phyloP scores from a whole-genome alignment of 2,329 filamentous ascomycete species.

The Geosmithia putterillii region DNA sequence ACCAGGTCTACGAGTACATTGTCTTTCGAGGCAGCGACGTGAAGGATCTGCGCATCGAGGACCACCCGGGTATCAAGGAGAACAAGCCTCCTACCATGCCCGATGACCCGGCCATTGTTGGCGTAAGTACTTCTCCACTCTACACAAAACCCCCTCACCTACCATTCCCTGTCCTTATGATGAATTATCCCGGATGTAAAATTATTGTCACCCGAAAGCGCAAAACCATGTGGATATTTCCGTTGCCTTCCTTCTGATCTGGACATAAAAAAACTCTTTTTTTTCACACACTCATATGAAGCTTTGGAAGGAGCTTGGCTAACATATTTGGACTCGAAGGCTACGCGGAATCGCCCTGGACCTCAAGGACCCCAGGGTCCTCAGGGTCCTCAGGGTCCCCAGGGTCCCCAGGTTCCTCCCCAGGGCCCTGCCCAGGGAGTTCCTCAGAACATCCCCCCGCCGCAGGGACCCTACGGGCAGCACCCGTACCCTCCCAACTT shows the following conservation, averaged over 20 bases:
- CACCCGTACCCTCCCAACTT: slow-evolving; percentile 32
- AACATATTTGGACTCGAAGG: slow-evolving; percentile 1
- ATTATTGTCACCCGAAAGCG: slow-evolving; percentile 68
- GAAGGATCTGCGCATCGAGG: slow-evolving; percentile 91
- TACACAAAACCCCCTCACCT: not conserved
- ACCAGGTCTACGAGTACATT: slow-evolving; percentile 95
- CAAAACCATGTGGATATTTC: slow-evolving; percentile 96
- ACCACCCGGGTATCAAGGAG: slow-evolving; percentile 62
- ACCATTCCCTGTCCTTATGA: slow-evolving; percentile 45
- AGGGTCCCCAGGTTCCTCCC: slow-evolving; percentile 19
- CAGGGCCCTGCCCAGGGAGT: slow-evolving; percentile 16
- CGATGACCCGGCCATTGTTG: slow-evolving; percentile 91
- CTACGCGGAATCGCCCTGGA: slow-evolving; percentile 21
- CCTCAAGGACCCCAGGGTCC: slow-evolving; percentile 9
- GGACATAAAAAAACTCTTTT: slow-evolving; percentile 4
- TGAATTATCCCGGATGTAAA: slow-evolving; percentile 99
- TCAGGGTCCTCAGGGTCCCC: slow-evolving; percentile 23
- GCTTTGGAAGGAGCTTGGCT: not conserved
- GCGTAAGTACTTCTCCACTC: slow-evolving; percentile 56
- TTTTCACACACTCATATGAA: slow-evolving; percentile 5
- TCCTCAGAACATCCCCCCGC: slow-evolving; percentile 13
- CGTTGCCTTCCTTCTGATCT: slow-evolving; percentile 99
- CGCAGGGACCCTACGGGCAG: slow-evolving; percentile 24
- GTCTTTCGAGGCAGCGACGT: slow-evolving; percentile 97
- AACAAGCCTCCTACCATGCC: slow-evolving; percentile 68